Evolutionary conservation across 2,329 filamentous ascomycete species (phyloP).

Genomic region (Diaporthe sp.): DNA sequence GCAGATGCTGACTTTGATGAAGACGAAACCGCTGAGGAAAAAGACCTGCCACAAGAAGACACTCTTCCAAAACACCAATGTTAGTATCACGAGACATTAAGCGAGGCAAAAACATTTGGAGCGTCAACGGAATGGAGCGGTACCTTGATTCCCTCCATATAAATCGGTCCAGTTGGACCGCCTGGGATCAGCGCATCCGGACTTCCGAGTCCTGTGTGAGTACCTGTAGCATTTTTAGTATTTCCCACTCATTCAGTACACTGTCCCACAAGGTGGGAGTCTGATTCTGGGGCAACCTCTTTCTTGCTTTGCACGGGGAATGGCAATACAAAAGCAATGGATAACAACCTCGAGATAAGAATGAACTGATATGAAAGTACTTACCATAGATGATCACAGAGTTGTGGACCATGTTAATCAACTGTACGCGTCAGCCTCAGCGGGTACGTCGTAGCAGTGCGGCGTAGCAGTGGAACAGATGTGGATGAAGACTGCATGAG

Average conservation of each 20-base stretch:
- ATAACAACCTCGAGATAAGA: too few species aligned
- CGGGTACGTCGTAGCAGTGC: background rate
- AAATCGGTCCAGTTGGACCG: slow-evolving; percentile 11
- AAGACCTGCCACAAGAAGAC: slow-evolving; percentile 37
- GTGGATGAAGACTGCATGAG: background rate
- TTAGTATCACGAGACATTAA: too few species aligned
- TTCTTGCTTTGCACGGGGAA: too few species aligned
- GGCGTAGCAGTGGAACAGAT: background rate
- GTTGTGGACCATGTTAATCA: slow-evolving; percentile 37
- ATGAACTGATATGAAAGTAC: background rate
- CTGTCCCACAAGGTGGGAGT: background rate
- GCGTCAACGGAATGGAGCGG: background rate
- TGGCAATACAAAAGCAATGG: too few species aligned
- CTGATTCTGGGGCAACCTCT: too few species aligned
- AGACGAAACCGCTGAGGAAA: slow-evolving; percentile 34
- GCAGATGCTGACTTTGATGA: slow-evolving; percentile 38
- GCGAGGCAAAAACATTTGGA: too few species aligned
- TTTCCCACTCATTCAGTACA: background rate
- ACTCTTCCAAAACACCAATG: background rate
- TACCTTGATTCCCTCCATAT: slow-evolving; percentile 13
- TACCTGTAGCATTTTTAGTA: background rate
- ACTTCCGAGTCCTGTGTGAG: slow-evolving; percentile 37
- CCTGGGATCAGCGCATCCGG: slow-evolving; percentile 14
- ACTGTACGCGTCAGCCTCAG: slow-evolving; percentile 2
- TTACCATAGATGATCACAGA: slow-evolving; percentile 37